A percentile compares a stretch with the other conserved stretches of the same genome.
phyloP scores from a whole-genome alignment of 345 rosid species.

The Syzygium jambos region DNA sequence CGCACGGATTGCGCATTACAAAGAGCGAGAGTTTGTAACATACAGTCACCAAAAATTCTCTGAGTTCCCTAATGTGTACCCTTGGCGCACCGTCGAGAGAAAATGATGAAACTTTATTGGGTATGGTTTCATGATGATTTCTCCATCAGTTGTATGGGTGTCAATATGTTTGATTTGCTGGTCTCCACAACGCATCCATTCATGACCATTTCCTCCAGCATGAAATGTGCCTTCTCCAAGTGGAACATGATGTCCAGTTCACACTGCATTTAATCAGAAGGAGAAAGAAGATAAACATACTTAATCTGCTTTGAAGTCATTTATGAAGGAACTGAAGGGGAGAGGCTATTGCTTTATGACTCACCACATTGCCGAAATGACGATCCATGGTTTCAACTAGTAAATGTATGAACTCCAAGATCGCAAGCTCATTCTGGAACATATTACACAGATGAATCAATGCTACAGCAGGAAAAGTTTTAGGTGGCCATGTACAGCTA shows the following conservation, averaged over 20 bases:
- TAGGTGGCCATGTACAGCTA: background rate
- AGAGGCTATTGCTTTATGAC: slow-evolving; percentile 1
- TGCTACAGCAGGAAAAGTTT: background rate
- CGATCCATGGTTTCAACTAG: slow-evolving; percentile 97
- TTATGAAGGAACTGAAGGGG: background rate
- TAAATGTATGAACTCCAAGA: slow-evolving; percentile 91
- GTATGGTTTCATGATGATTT: slow-evolving; percentile 38
- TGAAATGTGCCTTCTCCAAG: slow-evolving; percentile 97
- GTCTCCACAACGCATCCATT: slow-evolving; percentile 93
- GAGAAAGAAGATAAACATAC: background rate
- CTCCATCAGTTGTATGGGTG: slow-evolving; percentile 86
- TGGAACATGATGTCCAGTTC: slow-evolving; percentile 99
- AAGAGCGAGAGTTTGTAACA: background rate
- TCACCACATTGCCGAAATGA: slow-evolving; percentile 96
- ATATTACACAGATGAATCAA: background rate
- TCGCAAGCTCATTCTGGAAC: slow-evolving; percentile 81
- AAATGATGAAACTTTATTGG: background rate
- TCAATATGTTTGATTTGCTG: slow-evolving; percentile 73
- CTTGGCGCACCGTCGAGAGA: background rate
- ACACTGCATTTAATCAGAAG: slow-evolving; percentile 32
- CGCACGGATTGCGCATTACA: background rate
- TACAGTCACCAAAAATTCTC: background rate
- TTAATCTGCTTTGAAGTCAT: background rate
- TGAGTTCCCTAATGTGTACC: background rate
- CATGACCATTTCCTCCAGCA: slow-evolving; percentile 98